These are phyloP conservation scores for Aspergillus sp. DNA, from an alignment of 2,329 filamentous ascomycete species.

Conservation along the genomic window DNA sequence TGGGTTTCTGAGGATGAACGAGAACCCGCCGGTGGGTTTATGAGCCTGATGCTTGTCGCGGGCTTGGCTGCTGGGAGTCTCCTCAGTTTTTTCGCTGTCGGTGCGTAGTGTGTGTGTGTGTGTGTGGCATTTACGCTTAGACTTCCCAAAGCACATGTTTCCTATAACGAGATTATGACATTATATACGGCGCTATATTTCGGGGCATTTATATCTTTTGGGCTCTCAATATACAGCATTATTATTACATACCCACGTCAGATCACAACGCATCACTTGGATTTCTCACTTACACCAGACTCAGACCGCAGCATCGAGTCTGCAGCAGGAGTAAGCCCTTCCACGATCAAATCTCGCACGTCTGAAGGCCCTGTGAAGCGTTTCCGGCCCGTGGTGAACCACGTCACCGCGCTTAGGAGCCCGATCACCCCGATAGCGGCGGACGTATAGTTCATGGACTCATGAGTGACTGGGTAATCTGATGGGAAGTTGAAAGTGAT, in stretches of 20 bases:
- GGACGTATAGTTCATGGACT: slow-evolving; percentile 60
- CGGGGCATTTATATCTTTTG: too few species aligned
- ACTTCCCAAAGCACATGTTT: too few species aligned
- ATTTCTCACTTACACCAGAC: background rate
- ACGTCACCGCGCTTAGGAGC: slow-evolving; percentile 51
- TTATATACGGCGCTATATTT: background rate
- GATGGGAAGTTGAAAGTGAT: slow-evolving; percentile 59
- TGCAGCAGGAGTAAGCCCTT: background rate
- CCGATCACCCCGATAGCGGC: slow-evolving; percentile 57
- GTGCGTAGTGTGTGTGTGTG: slow-evolving; percentile 10
- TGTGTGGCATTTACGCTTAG: too few species aligned
- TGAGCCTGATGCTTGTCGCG: slow-evolving; percentile 84
- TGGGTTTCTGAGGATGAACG: slow-evolving; percentile 81
- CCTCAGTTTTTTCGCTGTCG: slow-evolving; percentile 74
- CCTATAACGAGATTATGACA: background rate
- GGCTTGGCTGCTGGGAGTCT: slow-evolving; percentile 84
- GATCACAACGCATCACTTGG: too few species aligned
- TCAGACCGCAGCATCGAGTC: background rate
- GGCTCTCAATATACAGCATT: too few species aligned
- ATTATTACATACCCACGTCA: too few species aligned
- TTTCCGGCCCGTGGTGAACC: slow-evolving; percentile 52
- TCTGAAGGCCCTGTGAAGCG: slow-evolving; percentile 50
- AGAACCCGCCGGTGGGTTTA: slow-evolving; percentile 88
- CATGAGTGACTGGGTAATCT: slow-evolving; percentile 49
- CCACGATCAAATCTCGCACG: background rate